Base-by-base conservation (phyloP, 371 early-diverging fungal genomes). In the Haplosporangium sp. region DNA sequence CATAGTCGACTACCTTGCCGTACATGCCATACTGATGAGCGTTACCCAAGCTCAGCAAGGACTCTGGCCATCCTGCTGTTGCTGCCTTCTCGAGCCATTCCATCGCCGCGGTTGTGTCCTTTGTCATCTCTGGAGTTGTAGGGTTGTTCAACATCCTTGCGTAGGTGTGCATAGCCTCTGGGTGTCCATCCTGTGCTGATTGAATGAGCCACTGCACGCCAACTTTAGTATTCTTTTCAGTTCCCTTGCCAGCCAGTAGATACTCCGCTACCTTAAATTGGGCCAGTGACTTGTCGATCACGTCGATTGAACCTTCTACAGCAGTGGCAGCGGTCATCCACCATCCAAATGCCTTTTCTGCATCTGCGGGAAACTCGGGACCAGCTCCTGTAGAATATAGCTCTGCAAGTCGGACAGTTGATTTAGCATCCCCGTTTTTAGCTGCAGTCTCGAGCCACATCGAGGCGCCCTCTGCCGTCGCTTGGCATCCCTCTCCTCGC, bases 21-120 rank as follows among this genome's bases (percentile, higher is more conserved):
- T 77, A 77, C 78, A 77, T 77, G 57, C 78, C 78, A n/a, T 77
- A 77, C 27, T 77, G 78, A n/a, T 77, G 78, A 6, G 78, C 78
- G 15, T 77, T 77, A 56, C 78, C 78, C 17, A 77, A 48, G 57
- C 78, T 77, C 70, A 77, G 19, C 63, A 77, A 55, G 2, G 78
- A 72, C 61, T 77, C 78, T 57, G 78, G 66, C 78, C 78, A 77
- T 58, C 78, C 78, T 27, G 78, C 78, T 1, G 78, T 77, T 17
- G 78, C 78, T 3, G 78, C 78, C 45, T 57, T 64, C 40, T 77
- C 78, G 38, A 77, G 66, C 78, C 78, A 77, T 19, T 77, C 78
- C 78, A 77, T 77, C 15, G 78, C 78, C 19, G 47, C 55, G 13
- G 4, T 38, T 10, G 66, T 73, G 40, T 77, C 78, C 73, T 72